These are phyloP conservation scores for Orychophragmus violaceus DNA, from an alignment of 345 rosid genomes.

Conservation along the genomic window DNA sequence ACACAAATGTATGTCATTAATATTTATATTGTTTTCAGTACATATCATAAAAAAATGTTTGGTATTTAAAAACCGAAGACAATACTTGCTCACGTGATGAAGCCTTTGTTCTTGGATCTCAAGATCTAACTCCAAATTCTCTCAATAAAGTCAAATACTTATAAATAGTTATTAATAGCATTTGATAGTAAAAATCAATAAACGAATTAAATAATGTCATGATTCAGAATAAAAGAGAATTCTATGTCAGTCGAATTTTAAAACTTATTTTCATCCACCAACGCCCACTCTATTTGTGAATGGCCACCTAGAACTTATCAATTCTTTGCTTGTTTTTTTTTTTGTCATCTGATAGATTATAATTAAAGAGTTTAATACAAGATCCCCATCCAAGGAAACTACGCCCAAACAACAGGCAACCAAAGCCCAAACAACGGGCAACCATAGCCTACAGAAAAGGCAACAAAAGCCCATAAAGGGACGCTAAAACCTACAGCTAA, in stretches of 20 bases:
- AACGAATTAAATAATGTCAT: background rate
- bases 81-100: conserved; percentile 25
- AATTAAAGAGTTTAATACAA: too few species aligned
- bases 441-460: too few species aligned
- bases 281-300: background rate
- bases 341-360: too few species aligned
- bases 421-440: too few species aligned
- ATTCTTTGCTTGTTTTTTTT: background rate
- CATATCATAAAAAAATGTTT: background rate
- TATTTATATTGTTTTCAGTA: background rate
- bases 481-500: too few species aligned
- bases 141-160: conserved; percentile 8
- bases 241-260: background rate
- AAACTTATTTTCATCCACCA: background rate
- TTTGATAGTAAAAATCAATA: background rate
- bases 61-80: conserved; percentile 8
- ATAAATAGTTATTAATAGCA: conserved; percentile 12
- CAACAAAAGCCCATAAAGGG: too few species aligned
- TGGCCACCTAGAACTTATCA: background rate
- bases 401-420: too few species aligned
- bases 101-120: conserved; percentile 28
- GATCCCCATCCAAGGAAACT: too few species aligned
- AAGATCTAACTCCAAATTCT: conserved; percentile 23
- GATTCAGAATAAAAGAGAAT: background rate
- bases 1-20: background rate